These are phyloP conservation scores for Podospora conica DNA, from an alignment of 495 filamentous ascomycete species.

Conservation along the genomic window DNA sequence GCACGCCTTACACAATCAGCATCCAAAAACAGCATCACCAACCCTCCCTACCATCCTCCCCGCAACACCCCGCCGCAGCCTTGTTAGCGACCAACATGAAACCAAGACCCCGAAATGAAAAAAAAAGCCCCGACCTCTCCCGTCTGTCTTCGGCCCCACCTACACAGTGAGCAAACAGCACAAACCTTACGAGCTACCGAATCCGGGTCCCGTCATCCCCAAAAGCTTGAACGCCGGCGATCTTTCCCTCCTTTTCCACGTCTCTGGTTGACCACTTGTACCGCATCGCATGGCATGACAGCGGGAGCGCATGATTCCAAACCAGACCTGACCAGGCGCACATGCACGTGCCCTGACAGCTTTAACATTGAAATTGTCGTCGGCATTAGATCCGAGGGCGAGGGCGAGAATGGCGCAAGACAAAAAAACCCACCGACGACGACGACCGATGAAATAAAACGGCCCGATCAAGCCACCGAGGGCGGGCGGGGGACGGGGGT, in stretches of 20 bases:
- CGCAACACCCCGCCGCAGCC: not conserved
- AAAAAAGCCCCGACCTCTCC: not conserved
- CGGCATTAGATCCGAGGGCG: too few relatives aligned
- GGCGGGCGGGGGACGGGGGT: too few relatives aligned
- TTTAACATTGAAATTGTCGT: too few relatives aligned
- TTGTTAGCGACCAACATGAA: not conserved
- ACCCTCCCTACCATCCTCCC: not conserved
- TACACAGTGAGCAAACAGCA: too few relatives aligned
- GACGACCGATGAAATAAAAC: not conserved
- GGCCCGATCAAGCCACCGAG: not conserved
- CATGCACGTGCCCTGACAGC: not conserved
- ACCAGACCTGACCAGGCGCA: not conserved
- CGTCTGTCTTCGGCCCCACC: too few relatives aligned
- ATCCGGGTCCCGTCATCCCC: not conserved
- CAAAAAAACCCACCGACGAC: not conserved
- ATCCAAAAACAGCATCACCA: not conserved
- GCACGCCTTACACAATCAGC: not conserved
- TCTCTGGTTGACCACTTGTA: not conserved
- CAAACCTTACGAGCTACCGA: not conserved
- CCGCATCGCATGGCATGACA: not conserved
- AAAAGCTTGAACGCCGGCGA: not conserved
- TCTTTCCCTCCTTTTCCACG: not conserved
- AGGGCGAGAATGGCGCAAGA: too few relatives aligned
- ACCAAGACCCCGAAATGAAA: not conserved
- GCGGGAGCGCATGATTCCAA: not conserved